These are phyloP conservation scores for Curvularia hawaiiensis DNA, from an alignment of 2,329 filamentous ascomycete genomes.

Conservation along the genomic window DNA sequence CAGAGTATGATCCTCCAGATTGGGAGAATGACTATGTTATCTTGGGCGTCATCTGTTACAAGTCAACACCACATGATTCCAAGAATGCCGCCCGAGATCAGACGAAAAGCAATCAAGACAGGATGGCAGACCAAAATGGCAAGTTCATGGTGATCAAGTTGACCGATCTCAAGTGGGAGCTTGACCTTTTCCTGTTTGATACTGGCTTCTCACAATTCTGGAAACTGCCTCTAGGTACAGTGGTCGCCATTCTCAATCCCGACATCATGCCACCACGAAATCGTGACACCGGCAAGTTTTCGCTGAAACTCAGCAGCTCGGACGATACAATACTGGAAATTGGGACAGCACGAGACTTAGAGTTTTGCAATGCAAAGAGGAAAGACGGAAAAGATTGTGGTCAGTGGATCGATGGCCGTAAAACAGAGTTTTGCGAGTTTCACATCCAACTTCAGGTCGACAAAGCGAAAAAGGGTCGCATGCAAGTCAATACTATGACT, in stretches of 20 bases:
- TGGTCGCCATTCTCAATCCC: conserved; percentile 91
- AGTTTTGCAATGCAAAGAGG: conserved; percentile 83
- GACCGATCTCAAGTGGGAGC: conserved; percentile 85
- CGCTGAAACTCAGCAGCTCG: conserved; percentile 81
- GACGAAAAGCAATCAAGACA: conserved; percentile 48
- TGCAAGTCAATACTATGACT: conserved; percentile 78
- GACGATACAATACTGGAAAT: conserved; percentile 91
- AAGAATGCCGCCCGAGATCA: conserved; percentile 55
- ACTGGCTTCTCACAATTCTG: conserved; percentile 91
- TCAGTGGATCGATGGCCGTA: conserved; percentile 84
- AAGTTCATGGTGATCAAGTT: conserved; percentile 95
- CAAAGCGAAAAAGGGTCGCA: conserved; percentile 69
- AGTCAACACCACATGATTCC: conserved; percentile 76
- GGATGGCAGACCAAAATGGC: conserved; percentile 63
- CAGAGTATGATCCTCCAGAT: conserved; percentile 79
- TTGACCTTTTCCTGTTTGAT: conserved; percentile 92
- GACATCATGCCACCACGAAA: conserved; percentile 85
- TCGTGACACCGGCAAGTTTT: conserved; percentile 81
- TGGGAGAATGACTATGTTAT: conserved; percentile 89
- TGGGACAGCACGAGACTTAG: conserved; percentile 81
- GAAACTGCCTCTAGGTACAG: conserved; percentile 89
- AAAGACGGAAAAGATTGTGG: conserved; percentile 83
- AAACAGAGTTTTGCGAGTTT: conserved; percentile 90
- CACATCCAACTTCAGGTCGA: conserved; percentile 83
- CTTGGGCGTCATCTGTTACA: conserved; percentile 84